These are phyloP conservation scores for Adansonia gregorii DNA, from an alignment of 441 rosid genomes.

Conservation along the genomic window DNA sequence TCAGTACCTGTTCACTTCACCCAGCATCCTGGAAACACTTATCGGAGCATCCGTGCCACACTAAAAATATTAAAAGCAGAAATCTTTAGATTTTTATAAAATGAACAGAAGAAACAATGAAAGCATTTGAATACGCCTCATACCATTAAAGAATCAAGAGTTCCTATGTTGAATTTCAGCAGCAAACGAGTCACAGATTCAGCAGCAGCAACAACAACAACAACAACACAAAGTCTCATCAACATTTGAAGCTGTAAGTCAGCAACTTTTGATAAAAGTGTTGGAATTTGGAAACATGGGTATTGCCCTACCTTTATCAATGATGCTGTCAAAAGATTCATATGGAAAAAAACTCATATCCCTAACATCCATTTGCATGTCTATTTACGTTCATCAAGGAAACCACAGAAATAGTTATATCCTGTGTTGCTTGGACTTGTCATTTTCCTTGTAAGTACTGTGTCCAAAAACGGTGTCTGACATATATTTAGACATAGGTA, in stretches of 20 bases:
- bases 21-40: slow-evolving; percentile 78
- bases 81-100: slow-evolving; percentile 2
- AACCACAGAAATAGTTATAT: slow-evolving; percentile 20
- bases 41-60: slow-evolving; percentile 81
- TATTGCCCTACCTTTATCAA: slow-evolving; percentile 73
- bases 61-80: slow-evolving; percentile 45
- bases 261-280: slow-evolving; percentile 18
- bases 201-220: background rate
- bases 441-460: no score
- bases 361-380: slow-evolving; percentile 88
- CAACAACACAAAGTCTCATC: slow-evolving; percentile 30
- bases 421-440: no score
- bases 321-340: slow-evolving; percentile 63
- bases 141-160: slow-evolving; percentile 97
- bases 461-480: no score
- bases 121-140: slow-evolving; percentile 33
- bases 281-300: slow-evolving; percentile 1
- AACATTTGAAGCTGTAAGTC: slow-evolving; percentile 33
- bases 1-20: slow-evolving; percentile 91
- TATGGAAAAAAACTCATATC: slow-evolving; percentile 84
- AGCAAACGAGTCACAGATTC: slow-evolving; percentile 32
- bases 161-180: slow-evolving; percentile 56
- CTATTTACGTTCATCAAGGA: slow-evolving; percentile 49
- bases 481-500: no score
- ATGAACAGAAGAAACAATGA: slow-evolving; percentile 24